Base-by-base conservation (phyloP, 164 flowering plant genomes). In the Malania oleifera region DNA sequence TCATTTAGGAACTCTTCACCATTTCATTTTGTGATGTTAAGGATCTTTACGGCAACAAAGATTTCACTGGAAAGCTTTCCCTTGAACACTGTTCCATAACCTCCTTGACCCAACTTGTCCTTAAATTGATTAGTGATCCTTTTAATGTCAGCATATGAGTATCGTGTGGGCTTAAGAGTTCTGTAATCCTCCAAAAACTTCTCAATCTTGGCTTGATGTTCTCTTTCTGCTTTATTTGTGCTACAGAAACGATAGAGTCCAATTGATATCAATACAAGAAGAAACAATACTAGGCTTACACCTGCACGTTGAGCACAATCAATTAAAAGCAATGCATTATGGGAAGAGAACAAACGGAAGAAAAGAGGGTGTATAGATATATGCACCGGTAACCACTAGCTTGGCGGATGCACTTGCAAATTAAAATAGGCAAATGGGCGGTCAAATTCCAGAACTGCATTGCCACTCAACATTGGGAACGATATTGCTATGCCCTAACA, bases 131-230 rank as follows among this genome's bases (percentile, higher is more conserved):
- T 43, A 1, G 66, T 67, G 13, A 67, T 51, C 54, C 55, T 67
- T 46, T 61, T 67, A 11, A 67, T 52, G 18, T 67, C 66, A 50
- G 57, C 61, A 50, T 69, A 69, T 5, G 65, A 59, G 26, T 54
- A 69, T 55, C 65, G 40, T 22, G 64, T 54, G 27, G 69, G 69
- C 62, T 60, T 68, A 7, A 56, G 54, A 38, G 63, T 65, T 60
- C 39, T 61, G 61, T 72, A 72, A 31, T 72, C 69, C 28, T 69
- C 59, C 62, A 69, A 52, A 25, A 69, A 69, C 17, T 35, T 60
- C 45, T 64, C 69, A 20, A 67, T 48, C 48, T 19, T 67, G 0
- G 18, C n/a, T 50, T 34, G 52, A 25, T 39, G 13, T 25, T 60
- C 57, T 50, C 31, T 66, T 25, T 48, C 44, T 17, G 0, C 3